Percentiles rank a stretch among this genome's conserved stretches.
These are phyloP conservation scores for Sanghuangporus weigelae DNA, from an alignment of 1,284 basidiomycete species.

Conservation along the genomic window DNA sequence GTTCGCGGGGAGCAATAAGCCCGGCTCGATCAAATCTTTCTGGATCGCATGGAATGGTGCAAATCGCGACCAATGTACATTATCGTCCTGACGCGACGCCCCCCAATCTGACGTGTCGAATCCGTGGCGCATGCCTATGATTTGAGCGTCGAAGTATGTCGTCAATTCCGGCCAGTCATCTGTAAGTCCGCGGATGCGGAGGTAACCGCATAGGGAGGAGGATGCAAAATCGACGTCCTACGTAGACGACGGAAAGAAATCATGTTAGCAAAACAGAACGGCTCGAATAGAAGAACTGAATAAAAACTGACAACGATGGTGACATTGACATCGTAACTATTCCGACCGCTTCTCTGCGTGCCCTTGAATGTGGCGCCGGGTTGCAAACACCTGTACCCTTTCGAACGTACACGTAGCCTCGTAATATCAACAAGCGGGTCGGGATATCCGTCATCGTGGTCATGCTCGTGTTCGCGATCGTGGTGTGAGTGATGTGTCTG, in stretches of 20 bases:
- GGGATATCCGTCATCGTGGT: slow-evolving; percentile 23
- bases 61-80: slow-evolving; percentile 89
- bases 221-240: slow-evolving; percentile 80
- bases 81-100: slow-evolving; percentile 81
- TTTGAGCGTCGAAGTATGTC: slow-evolving; percentile 92
- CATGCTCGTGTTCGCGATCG: slow-evolving; percentile 2
- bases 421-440: slow-evolving; percentile 72
- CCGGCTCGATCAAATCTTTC: slow-evolving; percentile 68
- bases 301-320: slow-evolving; percentile 65
- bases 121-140: slow-evolving; percentile 83
- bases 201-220: slow-evolving; percentile 81
- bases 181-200: slow-evolving; percentile 84
- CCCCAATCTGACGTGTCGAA: slow-evolving; percentile 86
- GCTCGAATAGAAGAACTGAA: slow-evolving; percentile 1
- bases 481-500: slow-evolving; percentile 16
- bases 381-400: slow-evolving; percentile 75
- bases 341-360: slow-evolving; percentile 79
- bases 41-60: slow-evolving; percentile 80
- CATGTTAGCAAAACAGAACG: not conserved
- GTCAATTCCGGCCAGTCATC: slow-evolving; percentile 88
- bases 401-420: slow-evolving; percentile 65
- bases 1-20: slow-evolving; percentile 65
- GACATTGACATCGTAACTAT: slow-evolving; percentile 81
- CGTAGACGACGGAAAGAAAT: not conserved
- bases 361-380: slow-evolving; percentile 75